Percentiles rank a stretch among this genome's conserved stretches.
Evolutionary conservation across 2,329 filamentous ascomycete genomes (phyloP).

Genomic region (Leptographium procerum): DNA sequence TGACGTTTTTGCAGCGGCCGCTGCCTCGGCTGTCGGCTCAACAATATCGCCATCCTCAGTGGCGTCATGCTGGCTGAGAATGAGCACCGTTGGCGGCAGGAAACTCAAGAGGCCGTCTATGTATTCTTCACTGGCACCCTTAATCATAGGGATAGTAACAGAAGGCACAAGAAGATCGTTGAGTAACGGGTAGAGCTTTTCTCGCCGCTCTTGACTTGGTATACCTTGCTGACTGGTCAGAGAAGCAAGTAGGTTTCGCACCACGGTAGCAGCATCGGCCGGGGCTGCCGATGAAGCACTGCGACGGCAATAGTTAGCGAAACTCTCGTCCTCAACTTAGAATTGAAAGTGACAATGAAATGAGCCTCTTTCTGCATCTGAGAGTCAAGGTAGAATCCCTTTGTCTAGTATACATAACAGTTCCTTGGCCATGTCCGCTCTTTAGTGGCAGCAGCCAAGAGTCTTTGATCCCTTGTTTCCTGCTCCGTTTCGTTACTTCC

Average conservation of each 20-base stretch:
- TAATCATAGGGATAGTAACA: slow-evolving; percentile 67
- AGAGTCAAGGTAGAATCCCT: not conserved
- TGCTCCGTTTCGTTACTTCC: not conserved
- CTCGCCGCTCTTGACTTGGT: slow-evolving; percentile 32
- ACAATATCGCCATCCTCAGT: slow-evolving; percentile 35
- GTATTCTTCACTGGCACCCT: slow-evolving; percentile 49
- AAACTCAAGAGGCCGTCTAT: slow-evolving; percentile 66
- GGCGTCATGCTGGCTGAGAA: slow-evolving; percentile 59
- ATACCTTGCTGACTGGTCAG: slow-evolving; percentile 44
- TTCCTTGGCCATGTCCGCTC: not conserved
- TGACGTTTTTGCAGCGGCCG: slow-evolving; percentile 62
- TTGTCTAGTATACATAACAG: not conserved
- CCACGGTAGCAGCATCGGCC: slow-evolving; percentile 61
- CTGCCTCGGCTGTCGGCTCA: slow-evolving; percentile 57
- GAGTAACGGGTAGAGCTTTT: slow-evolving; percentile 68
- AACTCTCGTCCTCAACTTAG: not conserved
- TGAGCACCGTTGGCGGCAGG: slow-evolving; percentile 66
- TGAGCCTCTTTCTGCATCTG: not conserved
- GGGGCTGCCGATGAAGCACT: slow-evolving; percentile 49
- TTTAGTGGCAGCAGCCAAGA: not conserved
- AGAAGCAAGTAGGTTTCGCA: slow-evolving; percentile 82
- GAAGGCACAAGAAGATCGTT: slow-evolving; percentile 72
- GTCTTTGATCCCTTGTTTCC: not conserved
- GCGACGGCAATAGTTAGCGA: slow-evolving; percentile 8
- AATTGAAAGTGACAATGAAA: not conserved